Conservation (phyloP, 2,329 filamentous ascomycete genomes). For the Huntiella decipiens region DNA sequence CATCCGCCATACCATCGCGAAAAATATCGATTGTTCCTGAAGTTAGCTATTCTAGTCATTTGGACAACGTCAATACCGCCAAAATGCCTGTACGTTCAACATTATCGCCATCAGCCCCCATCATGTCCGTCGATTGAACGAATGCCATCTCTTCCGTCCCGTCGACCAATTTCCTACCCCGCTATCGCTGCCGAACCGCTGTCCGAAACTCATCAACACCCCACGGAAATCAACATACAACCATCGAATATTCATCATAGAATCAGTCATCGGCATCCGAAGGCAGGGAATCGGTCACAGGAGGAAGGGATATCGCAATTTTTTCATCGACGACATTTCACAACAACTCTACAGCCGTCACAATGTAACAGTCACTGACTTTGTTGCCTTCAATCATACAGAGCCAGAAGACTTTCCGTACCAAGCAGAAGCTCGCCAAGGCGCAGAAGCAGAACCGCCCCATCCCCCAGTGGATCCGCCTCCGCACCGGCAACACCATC, state of each 20-base stretch:
- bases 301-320: neutral
- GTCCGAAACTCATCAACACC: neutral
- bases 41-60: conserved; percentile 12
- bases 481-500: conserved; percentile 98
- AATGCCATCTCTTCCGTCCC: conserved; percentile 5
- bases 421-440: conserved; percentile 99
- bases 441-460: conserved; percentile 99
- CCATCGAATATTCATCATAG: no score
- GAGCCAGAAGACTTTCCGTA: conserved; percentile 99
- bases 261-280: no score
- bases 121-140: conserved; percentile 8
- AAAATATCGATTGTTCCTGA: conserved; percentile 8
- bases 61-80: conserved; percentile 11
- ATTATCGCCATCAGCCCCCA: conserved; percentile 4
- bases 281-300: neutral
- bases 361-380: conserved; percentile 11
- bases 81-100: conserved; percentile 12
- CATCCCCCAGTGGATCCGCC: conserved; percentile 98
- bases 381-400: conserved; percentile 22
- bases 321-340: neutral
- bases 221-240: neutral
- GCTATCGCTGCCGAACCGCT: neutral
- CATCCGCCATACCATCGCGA: conserved; percentile 10
- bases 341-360: neutral
- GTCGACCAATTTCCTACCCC: neutral